Conservation (phyloP, 306 rosid species). For the Cicer bijugum region DNA sequence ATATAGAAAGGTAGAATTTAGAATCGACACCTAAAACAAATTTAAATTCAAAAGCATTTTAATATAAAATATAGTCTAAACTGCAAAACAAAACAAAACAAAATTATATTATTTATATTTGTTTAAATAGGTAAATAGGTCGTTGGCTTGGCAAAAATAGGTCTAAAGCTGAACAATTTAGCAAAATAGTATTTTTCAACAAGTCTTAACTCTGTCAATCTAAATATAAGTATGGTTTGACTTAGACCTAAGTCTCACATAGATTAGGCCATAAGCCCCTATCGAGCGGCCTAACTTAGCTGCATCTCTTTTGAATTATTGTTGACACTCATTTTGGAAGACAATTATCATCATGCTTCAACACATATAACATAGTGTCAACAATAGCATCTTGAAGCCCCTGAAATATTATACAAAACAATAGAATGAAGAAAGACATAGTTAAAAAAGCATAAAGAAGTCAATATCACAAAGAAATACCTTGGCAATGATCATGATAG, state of each 20-base stretch:
- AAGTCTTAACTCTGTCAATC: too few relatives aligned
- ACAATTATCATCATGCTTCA: conserved; percentile 68
- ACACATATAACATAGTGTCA: conserved; percentile 80
- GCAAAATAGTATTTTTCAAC: too few relatives aligned
- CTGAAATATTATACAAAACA: conserved; percentile 50
- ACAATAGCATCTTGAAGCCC: conserved; percentile 95
- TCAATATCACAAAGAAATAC: conserved; percentile 52
- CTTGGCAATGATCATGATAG: conserved; percentile 87
- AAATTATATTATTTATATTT: too few relatives aligned
- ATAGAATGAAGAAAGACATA: neutral
- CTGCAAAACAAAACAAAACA: neutral
- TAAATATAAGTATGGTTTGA: too few relatives aligned
- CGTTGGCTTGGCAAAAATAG: too few relatives aligned
- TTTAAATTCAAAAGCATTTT: neutral
- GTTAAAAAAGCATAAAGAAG: conserved; percentile 22
- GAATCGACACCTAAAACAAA: neutral
- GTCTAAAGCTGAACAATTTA: too few relatives aligned
- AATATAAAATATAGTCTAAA: neutral
- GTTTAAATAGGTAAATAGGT: too few relatives aligned
- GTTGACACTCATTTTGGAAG: too few relatives aligned
- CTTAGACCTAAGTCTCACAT: too few relatives aligned
- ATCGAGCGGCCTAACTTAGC: too few relatives aligned
- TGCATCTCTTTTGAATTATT: too few relatives aligned
- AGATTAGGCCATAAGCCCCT: too few relatives aligned
- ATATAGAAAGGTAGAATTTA: neutral